Base-by-base conservation (phyloP, 129 eudicot species). In the Smallanthus sonchifolius region DNA sequence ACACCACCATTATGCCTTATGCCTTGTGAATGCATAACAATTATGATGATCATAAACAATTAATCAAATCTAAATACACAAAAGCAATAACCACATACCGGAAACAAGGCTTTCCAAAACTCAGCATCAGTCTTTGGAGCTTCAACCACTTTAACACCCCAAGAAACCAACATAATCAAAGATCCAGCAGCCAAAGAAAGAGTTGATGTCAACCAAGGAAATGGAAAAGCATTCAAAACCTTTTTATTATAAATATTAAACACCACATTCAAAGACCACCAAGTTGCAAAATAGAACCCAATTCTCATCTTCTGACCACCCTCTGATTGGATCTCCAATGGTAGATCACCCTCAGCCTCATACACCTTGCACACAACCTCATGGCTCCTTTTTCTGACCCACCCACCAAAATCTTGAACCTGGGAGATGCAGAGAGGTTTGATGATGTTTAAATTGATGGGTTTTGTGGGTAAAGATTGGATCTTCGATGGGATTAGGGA, bases 191-290 rank as follows among this genome's bases (percentile, higher is more conserved):
- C 91, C 57, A 86, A 82, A n/a, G 80, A 69, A 32, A 80, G 74
- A 28, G 84, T 80, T n/a, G 84, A 80, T 10, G 85, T 81, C 20
- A 81, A 42, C 82, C 85, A 81, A 42, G 85, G 85, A 54, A 64
- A 81, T 17, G 89, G 89, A 42, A 85, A 85, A 16, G 84, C 89
- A 78, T 85, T 85, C 84, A 87, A 72, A 57, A 87, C 91, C 83
- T 87, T 87, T 71, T 84, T 87, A 28, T 87, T 87, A 38, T 87
- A 87, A 45, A 87, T 84, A 71, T 87, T 87, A 39, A 87, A 87
- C 38, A 87, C 84, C 73, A 87, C 91, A 87, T 87, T 87, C 79
- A 87, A 84, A 73, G 83, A 67, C 88, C 91, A 87, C 91, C 91
- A 87, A n/a, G 83, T 78, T 28, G 88, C 88, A 81, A 87, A 87